Percentiles rank a stretch among this genome's conserved stretches.
Conservation (phyloP, 2,329 filamentous ascomycete species). For the Verticillium isaacii region DNA sequence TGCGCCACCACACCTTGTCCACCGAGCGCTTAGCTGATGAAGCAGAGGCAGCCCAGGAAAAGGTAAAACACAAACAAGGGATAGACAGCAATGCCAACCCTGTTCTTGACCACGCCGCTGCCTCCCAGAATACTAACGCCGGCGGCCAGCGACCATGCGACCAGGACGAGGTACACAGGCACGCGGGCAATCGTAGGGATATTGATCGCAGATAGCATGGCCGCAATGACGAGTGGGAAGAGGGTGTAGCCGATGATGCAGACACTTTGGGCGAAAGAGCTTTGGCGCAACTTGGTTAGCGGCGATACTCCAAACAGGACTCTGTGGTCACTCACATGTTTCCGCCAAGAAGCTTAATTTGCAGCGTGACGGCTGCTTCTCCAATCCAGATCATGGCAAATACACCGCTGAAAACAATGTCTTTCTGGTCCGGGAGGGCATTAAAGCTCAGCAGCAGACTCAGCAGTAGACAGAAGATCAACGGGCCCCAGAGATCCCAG, state of each 20-base stretch:
- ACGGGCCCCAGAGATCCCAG: conserved; percentile 97
- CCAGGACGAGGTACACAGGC: conserved; percentile 83
- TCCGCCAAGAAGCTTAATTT: conserved; percentile 93
- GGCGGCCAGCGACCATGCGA: conserved; percentile 90
- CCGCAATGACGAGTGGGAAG: conserved; percentile 92
- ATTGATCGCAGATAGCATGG: conserved; percentile 77
- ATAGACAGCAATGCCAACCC: conserved; percentile 90
- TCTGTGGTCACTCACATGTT: conserved; percentile 71
- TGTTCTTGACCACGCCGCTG: conserved; percentile 91
- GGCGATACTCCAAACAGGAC: not conserved
- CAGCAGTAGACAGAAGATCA: conserved; percentile 88
- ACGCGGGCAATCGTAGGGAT: conserved; percentile 78
- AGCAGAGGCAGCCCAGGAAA: conserved; percentile 88
- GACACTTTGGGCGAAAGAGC: conserved; percentile 94
- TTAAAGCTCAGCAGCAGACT: conserved; percentile 84
- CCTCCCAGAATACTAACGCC: conserved; percentile 94
- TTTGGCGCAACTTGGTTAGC: conserved; percentile 29
- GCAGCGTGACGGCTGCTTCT: conserved; percentile 92
- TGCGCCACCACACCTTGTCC: not conserved
- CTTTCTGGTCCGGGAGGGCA: conserved; percentile 74
- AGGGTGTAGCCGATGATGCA: conserved; percentile 98
- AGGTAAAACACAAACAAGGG: conserved; percentile 95
- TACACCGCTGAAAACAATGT: conserved; percentile 88
- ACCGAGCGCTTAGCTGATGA: conserved; percentile 71
- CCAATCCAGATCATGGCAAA: conserved; percentile 97